A percentile compares a stretch with the other conserved stretches of the same genome.
Conservation (phyloP, 129 eudicot genomes). For the sunflower (Helianthus annuus) region HanXRQr2.0-SUNRISE NC_035447.2:123415093-123415592, state of each 20-base stretch:
- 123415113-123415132: constrained; percentile 96
- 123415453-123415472: background rate
- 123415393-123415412: constrained; percentile 5
- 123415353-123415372: constrained; percentile 13
- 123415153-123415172: constrained; percentile 89
- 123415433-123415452: background rate
- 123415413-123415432: constrained; percentile 7
- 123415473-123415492: background rate
- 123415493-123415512: background rate
- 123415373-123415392: background rate
- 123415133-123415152: constrained; percentile 89
- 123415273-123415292: background rate
- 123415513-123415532: background rate
- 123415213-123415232: too few relatives aligned
- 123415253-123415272: constrained; percentile 7
- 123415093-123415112: constrained; percentile 61
- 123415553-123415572: background rate
- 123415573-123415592: constrained; percentile 13
- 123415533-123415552: background rate
- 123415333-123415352: constrained; percentile 5
- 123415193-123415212: constrained; percentile 15
- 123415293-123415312: background rate
- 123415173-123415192: constrained; percentile 95
- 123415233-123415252: background rate
- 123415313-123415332: background rate